Evolutionary conservation across 768 basidiomycete species (phyloP).

Genomic region (Gelatoporia subvermispora): DNA sequence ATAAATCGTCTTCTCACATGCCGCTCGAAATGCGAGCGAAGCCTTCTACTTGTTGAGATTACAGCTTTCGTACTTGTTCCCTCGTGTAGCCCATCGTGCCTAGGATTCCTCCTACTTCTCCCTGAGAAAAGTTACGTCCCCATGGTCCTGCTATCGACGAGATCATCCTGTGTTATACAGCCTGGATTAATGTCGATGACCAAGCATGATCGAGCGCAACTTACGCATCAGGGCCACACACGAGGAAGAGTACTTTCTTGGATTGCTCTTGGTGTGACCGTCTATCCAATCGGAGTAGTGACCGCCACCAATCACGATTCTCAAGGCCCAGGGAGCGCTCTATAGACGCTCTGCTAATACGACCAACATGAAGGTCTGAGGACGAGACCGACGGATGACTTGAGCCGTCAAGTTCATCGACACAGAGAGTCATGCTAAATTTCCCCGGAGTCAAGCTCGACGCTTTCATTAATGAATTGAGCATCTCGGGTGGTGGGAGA

Average conservation of each 20-base stretch:
- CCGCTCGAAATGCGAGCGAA: no score
- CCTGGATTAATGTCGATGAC: no score
- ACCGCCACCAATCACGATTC: constrained; percentile 26
- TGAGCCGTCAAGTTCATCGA: constrained; percentile 38
- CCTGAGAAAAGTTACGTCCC: constrained; percentile 74
- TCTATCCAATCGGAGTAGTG: constrained; percentile 11
- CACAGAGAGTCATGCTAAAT: constrained; percentile 58
- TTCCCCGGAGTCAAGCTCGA: constrained; percentile 48
- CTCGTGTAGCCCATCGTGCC: constrained; percentile 57
- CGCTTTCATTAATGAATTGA: constrained; percentile 46
- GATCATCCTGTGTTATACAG: constrained; percentile 59
- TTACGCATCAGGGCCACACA: constrained; percentile 84
- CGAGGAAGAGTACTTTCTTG: constrained; percentile 57
- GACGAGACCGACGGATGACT: constrained; percentile 12
- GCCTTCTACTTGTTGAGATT: not conserved
- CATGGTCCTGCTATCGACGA: constrained; percentile 69
- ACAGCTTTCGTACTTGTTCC: constrained; percentile 69
- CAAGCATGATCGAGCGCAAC: constrained; percentile 5
- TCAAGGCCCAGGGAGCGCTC: constrained; percentile 34
- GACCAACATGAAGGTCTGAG: constrained; percentile 39
- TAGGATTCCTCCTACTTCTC: constrained; percentile 61
- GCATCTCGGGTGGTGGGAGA: constrained; percentile 61
- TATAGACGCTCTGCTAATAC: constrained; percentile 49
- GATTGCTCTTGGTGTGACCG: constrained; percentile 8
- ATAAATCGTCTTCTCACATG: no score